A percentile compares a stretch with the other conserved stretches of the same genome.
Conservation (phyloP, 2,329 filamentous ascomycete species). For the Ceratocystis ficicola region DNA sequence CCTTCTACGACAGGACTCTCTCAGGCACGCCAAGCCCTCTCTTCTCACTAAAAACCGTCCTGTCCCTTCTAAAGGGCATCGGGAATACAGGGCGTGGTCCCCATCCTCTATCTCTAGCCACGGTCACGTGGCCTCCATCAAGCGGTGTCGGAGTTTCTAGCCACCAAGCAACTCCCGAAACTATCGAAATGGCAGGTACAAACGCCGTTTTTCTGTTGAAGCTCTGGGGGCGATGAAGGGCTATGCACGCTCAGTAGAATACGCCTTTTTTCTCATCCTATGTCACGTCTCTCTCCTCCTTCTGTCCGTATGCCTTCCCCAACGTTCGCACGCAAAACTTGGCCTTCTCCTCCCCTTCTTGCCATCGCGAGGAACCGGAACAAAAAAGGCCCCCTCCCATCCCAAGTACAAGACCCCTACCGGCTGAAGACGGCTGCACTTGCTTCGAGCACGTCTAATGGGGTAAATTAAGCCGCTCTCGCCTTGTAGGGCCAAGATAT, state of each 20-base stretch:
- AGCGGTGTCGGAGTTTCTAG: conserved; percentile 19
- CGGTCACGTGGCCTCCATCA: conserved; percentile 10
- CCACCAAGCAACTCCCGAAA: not conserved
- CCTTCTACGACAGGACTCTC: too few relatives aligned
- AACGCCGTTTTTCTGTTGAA: conserved; percentile 3
- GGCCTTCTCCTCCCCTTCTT: not conserved
- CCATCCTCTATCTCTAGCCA: not conserved
- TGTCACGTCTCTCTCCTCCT: not conserved
- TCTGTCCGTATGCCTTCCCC: too few relatives aligned
- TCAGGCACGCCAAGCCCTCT: too few relatives aligned
- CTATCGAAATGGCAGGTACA: conserved; percentile 14
- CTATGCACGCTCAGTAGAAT: too few relatives aligned
- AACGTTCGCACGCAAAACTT: conserved; percentile 14
- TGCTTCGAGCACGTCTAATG: conserved; percentile 10
- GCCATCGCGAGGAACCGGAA: conserved; percentile 20
- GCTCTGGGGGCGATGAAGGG: too few relatives aligned
- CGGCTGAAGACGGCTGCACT: conserved; percentile 20
- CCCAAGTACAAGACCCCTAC: not conserved
- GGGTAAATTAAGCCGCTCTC: conserved; percentile 19
- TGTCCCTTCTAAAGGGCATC: not conserved
- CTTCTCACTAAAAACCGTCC: too few relatives aligned
- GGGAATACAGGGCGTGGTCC: conserved; percentile 6
- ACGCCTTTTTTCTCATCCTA: not conserved
- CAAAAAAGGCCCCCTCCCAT: not conserved
- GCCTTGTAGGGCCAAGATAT: not conserved